phyloP scores from a whole-genome alignment of 2,329 filamentous ascomycete species.

The Hymenoscyphus fraxineus region DNA sequence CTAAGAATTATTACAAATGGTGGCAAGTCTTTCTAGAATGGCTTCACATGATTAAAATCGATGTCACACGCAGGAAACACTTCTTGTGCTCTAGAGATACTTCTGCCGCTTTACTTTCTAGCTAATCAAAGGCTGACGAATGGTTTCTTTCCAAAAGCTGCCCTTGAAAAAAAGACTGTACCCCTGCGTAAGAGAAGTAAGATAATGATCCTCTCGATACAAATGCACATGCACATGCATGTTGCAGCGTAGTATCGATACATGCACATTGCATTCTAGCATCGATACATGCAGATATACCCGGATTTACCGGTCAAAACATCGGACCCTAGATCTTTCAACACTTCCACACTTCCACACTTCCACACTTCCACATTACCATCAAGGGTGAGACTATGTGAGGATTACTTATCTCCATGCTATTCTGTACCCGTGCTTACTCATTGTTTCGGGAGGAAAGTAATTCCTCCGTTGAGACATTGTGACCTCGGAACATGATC shows the following conservation, averaged over 20 bases:
- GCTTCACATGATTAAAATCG: no score
- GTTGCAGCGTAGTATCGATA: background rate
- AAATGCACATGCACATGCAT: background rate
- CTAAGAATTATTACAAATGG: no score
- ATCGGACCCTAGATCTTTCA: background rate
- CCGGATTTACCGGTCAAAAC: background rate
- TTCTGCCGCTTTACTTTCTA: no score
- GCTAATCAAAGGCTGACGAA: no score
- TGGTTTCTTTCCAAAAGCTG: no score
- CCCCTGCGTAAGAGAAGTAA: background rate
- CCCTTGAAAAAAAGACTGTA: no score
- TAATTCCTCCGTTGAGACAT: background rate
- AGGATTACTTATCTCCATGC: background rate
- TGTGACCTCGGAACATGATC: background rate
- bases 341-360: background rate
- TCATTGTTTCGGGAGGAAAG: background rate
- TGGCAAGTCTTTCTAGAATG: no score
- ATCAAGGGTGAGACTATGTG: background rate
- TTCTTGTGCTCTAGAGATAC: no score
- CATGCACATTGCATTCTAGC: background rate
- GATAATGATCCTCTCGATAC: no score
- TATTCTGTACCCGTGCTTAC: background rate
- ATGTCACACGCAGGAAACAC: no score
- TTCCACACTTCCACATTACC: background rate
- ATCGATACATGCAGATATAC: background rate